A percentile compares a stretch with the other conserved stretches of the same genome.
Evolutionary conservation across 257 asterid genomes (phyloP).

Genomic region (Rauvolfia tetraphylla): DNA sequence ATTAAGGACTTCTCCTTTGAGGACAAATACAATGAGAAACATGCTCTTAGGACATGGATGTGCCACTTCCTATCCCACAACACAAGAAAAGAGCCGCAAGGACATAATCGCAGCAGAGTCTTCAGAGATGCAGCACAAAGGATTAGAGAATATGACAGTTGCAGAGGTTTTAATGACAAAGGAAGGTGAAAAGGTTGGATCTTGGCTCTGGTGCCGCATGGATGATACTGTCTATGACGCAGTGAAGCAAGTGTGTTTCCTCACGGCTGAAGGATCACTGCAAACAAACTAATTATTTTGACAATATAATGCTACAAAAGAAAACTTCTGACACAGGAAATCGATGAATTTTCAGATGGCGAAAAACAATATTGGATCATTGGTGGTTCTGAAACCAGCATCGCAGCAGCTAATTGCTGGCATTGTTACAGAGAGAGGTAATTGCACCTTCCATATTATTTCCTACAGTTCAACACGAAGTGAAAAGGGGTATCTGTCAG

Average conservation of each 20-base stretch:
- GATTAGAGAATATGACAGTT: slow-evolving; percentile 58
- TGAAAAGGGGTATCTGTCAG: background rate
- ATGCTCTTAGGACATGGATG: slow-evolving; percentile 18
- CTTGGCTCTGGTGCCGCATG: slow-evolving; percentile 65
- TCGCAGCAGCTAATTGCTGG: slow-evolving; percentile 61
- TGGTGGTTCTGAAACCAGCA: slow-evolving; percentile 77
- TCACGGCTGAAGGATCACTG: background rate
- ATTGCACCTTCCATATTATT: background rate
- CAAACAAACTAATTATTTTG: background rate
- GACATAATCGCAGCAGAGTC: slow-evolving; percentile 22
- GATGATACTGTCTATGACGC: slow-evolving; percentile 67
- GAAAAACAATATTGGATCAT: slow-evolving; percentile 69
- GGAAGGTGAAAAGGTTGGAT: slow-evolving; percentile 50
- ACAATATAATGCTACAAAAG: background rate
- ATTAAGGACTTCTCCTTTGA: slow-evolving; percentile 20
- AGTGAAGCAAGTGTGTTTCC: slow-evolving; percentile 52
- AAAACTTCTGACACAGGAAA: background rate
- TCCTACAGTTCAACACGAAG: background rate
- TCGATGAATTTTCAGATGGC: slow-evolving; percentile 51
- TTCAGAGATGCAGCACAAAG: slow-evolving; percentile 40
- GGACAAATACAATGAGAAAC: slow-evolving; percentile 13
- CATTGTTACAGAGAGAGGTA: slow-evolving; percentile 81
- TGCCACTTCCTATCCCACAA: slow-evolving; percentile 19
- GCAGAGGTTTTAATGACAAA: slow-evolving; percentile 59
- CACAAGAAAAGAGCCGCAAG: slow-evolving; percentile 14